Conservation (phyloP, 2,329 filamentous ascomycete species). For the Epichloe baconii region DNA sequence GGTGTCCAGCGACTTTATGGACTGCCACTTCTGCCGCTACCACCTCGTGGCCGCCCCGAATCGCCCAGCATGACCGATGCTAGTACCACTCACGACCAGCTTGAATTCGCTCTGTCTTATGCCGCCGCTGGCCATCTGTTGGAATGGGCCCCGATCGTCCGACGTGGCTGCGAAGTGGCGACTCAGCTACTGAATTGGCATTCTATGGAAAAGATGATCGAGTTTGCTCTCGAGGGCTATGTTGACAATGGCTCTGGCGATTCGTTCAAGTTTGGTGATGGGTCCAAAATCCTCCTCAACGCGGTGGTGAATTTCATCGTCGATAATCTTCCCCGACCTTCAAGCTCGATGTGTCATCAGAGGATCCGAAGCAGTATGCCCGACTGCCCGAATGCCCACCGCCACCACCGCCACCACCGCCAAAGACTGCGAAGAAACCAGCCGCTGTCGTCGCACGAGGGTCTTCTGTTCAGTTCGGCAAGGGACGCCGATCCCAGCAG, state of each 20-base stretch:
- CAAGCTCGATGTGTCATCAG: conserved; percentile 36
- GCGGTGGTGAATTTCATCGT: conserved; percentile 46
- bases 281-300: conserved; percentile 40
- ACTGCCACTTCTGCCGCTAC: conserved; percentile 31
- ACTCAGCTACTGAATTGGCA: conserved; percentile 46
- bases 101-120: conserved; percentile 49
- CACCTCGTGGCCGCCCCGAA: conserved; percentile 15
- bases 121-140: conserved; percentile 49
- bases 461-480: conserved; percentile 22
- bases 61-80: conserved; percentile 22
- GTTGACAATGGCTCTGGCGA: conserved; percentile 26
- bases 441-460: conserved; percentile 22
- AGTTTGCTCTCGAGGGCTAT: conserved; percentile 37
- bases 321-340: conserved; percentile 48
- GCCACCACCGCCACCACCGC: conserved; percentile 7
- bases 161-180: conserved; percentile 47
- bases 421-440: conserved; percentile 5
- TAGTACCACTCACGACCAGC: conserved; percentile 28
- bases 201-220: conserved; percentile 46
- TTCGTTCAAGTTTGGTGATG: conserved; percentile 37
- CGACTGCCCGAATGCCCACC: conserved; percentile 23
- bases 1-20: conserved; percentile 46
- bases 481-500: conserved; percentile 32
- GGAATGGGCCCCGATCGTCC: conserved; percentile 38
- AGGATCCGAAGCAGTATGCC: conserved; percentile 23